Evolutionary conservation across 2,329 filamentous ascomycete genomes (phyloP).

Genomic region (Colletotrichum sp.): DNA sequence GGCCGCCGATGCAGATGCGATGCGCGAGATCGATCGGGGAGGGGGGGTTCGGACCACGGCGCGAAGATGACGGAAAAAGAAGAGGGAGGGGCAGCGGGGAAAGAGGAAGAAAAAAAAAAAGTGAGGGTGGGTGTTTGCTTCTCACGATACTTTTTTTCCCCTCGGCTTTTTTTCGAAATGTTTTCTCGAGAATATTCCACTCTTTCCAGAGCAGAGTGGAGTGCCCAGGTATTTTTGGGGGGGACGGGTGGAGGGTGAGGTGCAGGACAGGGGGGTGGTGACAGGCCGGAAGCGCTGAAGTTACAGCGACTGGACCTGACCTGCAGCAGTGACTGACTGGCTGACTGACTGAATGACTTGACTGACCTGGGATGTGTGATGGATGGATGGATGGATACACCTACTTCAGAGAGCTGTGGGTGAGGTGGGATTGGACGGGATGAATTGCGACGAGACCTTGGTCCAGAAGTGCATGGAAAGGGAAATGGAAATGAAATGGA

Average conservation of each 20-base stretch:
- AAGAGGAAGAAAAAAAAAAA: background rate
- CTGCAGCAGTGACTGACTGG: background rate
- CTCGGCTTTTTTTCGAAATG: background rate
- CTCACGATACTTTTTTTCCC: background rate
- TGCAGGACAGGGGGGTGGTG: background rate
- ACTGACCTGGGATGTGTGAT: background rate
- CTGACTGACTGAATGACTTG: background rate
- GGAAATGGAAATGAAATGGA: background rate
- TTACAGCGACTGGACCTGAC: background rate
- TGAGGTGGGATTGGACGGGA: background rate
- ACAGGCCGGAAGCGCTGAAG: background rate
- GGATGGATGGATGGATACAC: background rate
- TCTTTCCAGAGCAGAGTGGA: background rate
- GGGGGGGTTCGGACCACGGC: background rate
- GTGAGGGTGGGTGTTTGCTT: background rate
- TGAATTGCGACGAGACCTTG: background rate
- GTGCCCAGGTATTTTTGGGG: background rate
- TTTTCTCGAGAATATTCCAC: conserved; percentile 19
- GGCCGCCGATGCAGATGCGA: background rate
- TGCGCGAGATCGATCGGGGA: conserved; percentile 12
- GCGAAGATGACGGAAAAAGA: background rate
- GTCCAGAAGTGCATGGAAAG: background rate
- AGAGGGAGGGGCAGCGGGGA: background rate
- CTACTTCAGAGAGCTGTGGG: too few species aligned
- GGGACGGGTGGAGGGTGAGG: background rate